Conservation (phyloP, 179 eudicot genomes). For the Beta lomatogona region DNA sequence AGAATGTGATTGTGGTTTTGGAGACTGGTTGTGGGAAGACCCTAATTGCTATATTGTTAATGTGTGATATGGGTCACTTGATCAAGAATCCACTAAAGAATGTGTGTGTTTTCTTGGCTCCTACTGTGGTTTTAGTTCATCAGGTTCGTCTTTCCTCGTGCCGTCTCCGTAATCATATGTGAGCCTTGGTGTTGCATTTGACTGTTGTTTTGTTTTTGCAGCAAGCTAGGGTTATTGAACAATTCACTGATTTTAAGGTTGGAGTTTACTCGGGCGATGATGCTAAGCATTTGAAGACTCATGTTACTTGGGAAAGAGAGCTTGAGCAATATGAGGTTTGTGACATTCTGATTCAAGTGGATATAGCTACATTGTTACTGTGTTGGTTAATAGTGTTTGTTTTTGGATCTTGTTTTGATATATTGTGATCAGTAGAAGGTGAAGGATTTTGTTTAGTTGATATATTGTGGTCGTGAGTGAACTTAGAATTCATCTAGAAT, state of each 20-base stretch:
- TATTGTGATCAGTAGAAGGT: no score
- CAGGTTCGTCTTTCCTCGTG: constrained; percentile 49
- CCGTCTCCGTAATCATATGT: no score
- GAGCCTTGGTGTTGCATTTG: no score
- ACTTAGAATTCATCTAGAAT: no score
- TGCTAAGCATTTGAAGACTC: constrained; percentile 53
- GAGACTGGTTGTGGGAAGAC: constrained; percentile 99
- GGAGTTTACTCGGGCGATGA: constrained; percentile 66
- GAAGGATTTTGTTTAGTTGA: no score
- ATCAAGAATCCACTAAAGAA: constrained; percentile 71
- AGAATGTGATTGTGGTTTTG: constrained; percentile 72
- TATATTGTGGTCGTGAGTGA: no score
- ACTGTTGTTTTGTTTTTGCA: constrained; percentile 30
- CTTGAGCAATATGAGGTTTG: constrained; percentile 75
- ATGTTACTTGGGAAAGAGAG: constrained; percentile 75
- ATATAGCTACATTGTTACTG: background rate
- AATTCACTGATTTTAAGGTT: constrained; percentile 66
- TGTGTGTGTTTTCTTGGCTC: constrained; percentile 90
- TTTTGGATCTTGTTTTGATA: background rate
- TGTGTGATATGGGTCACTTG: constrained; percentile 60
- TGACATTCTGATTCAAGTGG: background rate
- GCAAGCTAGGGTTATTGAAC: constrained; percentile 81
- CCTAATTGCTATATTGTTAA: constrained; percentile 75
- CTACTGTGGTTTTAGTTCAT: constrained; percentile 77
- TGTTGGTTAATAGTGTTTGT: background rate